Percentiles rank a stretch among this genome's conserved stretches.
Evolutionary conservation across 441 rosid genomes (phyloP).

Genomic region (Erodium trifolium): DNA sequence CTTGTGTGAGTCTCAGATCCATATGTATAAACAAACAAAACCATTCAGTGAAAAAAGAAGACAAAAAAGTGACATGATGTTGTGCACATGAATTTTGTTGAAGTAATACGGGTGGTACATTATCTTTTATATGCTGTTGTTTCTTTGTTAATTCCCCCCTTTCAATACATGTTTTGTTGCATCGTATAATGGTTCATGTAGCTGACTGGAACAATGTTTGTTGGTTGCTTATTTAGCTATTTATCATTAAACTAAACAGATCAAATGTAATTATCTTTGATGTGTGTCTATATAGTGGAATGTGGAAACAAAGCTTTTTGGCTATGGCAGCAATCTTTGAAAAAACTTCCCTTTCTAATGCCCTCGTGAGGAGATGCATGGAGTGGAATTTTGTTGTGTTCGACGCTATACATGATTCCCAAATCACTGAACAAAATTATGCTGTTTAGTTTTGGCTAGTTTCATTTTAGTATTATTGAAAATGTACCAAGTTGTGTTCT

Average conservation of each 20-base stretch:
- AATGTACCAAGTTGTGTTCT: too few species aligned
- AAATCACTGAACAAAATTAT: not conserved
- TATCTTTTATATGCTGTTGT: not conserved
- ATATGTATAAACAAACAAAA: conserved; percentile 4
- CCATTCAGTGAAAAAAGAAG: not conserved
- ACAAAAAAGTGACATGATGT: not conserved
- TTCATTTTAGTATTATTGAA: too few species aligned
- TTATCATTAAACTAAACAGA: not conserved
- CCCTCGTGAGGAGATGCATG: not conserved
- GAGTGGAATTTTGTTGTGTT: not conserved
- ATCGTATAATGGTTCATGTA: not conserved
- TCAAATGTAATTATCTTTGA: not conserved
- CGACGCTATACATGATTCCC: not conserved
- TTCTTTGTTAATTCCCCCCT: not conserved
- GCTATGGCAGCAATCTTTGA: not conserved
- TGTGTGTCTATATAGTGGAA: not conserved
- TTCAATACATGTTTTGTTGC: not conserved
- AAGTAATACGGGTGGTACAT: not conserved
- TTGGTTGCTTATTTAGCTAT: not conserved
- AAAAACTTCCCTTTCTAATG: not conserved
- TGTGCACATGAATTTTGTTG: conserved; percentile 1
- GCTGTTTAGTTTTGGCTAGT: not conserved
- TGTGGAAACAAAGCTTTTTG: not conserved
- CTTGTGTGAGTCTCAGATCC: conserved; percentile 3
- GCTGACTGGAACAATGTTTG: not conserved